Evolutionary conservation across 78 protist genomes (phyloP).

Genomic region (Dictyostelium intermedium): DNA sequence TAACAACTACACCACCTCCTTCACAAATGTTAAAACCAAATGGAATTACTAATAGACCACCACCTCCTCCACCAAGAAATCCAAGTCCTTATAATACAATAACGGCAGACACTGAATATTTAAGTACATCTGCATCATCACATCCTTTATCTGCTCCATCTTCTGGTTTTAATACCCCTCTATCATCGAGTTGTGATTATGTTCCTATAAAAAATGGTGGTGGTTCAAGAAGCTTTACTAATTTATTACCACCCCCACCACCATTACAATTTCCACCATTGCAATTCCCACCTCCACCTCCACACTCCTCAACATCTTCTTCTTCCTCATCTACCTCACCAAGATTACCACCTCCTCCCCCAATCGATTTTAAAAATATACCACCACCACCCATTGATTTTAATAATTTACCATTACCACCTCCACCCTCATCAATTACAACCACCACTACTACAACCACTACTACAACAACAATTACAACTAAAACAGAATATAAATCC

Average conservation of each 20-base stretch:
- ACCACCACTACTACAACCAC: neutral
- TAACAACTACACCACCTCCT: neutral
- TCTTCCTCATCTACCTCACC: neutral
- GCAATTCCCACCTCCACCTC: neutral
- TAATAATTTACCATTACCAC: neutral
- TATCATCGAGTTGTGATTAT: neutral
- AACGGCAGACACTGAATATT: neutral
- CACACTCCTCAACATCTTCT: neutral
- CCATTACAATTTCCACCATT: constrained; percentile 7
- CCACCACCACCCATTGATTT: neutral
- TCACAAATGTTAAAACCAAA: neutral
- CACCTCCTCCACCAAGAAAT: constrained; percentile 12
- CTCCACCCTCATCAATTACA: neutral
- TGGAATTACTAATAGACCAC: neutral
- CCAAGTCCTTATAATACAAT: neutral
- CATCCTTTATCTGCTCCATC: neutral
- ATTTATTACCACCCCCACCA: neutral
- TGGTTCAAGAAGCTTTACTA: neutral
- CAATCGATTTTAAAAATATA: neutral
- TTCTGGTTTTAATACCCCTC: neutral
- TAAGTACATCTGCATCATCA: neutral
- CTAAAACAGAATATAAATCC: neutral
- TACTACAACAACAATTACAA: neutral
- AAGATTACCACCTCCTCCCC: neutral
- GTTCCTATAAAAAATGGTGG: neutral